Base-by-base conservation (phyloP, 2,329 filamentous ascomycete species). In the Epichloe sibirici region DNA sequence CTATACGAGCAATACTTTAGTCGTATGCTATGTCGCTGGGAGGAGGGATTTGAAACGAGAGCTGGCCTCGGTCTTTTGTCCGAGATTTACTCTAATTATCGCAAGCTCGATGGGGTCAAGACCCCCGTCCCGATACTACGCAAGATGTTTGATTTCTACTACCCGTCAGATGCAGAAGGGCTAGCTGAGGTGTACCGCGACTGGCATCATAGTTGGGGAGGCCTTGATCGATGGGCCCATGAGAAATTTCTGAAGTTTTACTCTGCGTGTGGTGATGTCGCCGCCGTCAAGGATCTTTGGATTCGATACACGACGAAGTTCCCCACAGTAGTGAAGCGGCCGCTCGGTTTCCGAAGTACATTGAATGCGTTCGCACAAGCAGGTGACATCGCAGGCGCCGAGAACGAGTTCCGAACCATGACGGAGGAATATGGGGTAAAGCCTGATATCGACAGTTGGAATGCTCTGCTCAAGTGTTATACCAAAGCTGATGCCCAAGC, bases 401-500 rank as follows among this genome's bases (percentile, higher is more conserved):
- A 78, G 48, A 65, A 71, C 21, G 77, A 83, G 38, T 85, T 96
- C 55, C 63, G 79, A 46, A 72, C 75, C n/a, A 79, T 93, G 52
- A 63, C 65, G 25, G 59, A 68, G 6, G 72, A 79, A 48, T 83
- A 82, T 60, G 67, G 71, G 1, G 59, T 85, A 15, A 58, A 71
- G 43, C 84, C 83, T 6, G 79, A 81, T 57, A 65, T 76, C 1
- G 64, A 73, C 38, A 81, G 78, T 56, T 95, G 86, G 84, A 95
- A 95, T 62, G 82, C 83, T 23, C 67, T 95, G 31, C 72, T 97
- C 45, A 81, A 84, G 60, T 83, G 85, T 3, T 79, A 90, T 66
- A 75, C 76, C 17, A 81, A 81, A 58, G 77, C 78, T 1, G 75
- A 80, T 47, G 81, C 93, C 62, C 76, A 87, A 44, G 72, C 80